phyloP scores from a whole-genome alignment of 768 basidiomycete species.

The Austroboletus festivus region DNA sequence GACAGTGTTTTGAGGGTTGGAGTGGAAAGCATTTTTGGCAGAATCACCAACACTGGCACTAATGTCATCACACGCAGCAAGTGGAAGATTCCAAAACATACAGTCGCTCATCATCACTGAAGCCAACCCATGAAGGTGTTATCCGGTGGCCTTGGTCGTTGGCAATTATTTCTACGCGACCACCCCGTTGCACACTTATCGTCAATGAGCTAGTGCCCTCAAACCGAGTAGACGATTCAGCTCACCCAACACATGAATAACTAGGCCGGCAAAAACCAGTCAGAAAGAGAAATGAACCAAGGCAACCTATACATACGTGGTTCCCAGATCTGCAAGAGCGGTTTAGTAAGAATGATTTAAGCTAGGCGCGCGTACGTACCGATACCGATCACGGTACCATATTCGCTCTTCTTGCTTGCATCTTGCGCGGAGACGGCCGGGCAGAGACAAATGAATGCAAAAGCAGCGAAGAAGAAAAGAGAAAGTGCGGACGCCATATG shows the following conservation, averaged over 20 bases:
- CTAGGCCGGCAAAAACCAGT: conserved; percentile 39
- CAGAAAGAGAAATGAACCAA: neutral
- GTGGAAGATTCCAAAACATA: conserved; percentile 5
- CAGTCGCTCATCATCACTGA: conserved; percentile 78
- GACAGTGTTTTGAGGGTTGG: conserved; percentile 97
- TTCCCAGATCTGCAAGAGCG: conserved; percentile 72
- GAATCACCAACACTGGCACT: conserved; percentile 73
- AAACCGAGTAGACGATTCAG: conserved; percentile 2
- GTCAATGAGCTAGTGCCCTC: neutral
- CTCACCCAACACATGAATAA: conserved; percentile 95
- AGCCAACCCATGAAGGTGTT: conserved; percentile 84
- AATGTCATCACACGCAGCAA: neutral
- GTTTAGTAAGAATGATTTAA: conserved; percentile 1
- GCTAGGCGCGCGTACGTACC: conserved; percentile 42
- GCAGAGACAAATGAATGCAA: conserved; percentile 71
- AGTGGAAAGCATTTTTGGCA: conserved; percentile 96
- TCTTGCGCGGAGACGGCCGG: conserved; percentile 68
- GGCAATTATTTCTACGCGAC: conserved; percentile 86
- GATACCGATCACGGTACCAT: conserved; percentile 92
- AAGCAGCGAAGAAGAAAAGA: conserved; percentile 54
- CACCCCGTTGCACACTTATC: conserved; percentile 73
- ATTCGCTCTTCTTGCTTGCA: conserved; percentile 53
- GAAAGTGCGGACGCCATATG: conserved; percentile 57
- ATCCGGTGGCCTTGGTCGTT: conserved; percentile 90
- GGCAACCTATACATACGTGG: conserved; percentile 56